Evolutionary conservation across 768 basidiomycete species (phyloP).

Genomic region (Phaffia australis): DNA sequence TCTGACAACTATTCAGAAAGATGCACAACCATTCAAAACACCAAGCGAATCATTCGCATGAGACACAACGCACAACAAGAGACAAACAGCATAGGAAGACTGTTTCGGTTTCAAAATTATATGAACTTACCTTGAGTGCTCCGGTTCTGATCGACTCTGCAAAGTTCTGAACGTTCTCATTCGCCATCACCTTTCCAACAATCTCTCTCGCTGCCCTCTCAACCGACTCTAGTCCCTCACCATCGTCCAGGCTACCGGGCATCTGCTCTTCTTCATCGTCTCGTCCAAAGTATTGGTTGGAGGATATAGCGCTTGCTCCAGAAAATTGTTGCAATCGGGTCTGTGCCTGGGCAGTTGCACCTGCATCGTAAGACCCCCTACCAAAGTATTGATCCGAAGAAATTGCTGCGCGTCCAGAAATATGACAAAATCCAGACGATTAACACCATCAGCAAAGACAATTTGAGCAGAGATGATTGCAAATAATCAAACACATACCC

Average conservation of each 20-base stretch:
- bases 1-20: constrained; percentile 43
- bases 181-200: constrained; percentile 59
- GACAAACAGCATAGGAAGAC: neutral
- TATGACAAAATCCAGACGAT: neutral
- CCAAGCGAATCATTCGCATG: constrained; percentile 5
- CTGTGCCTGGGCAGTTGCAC: constrained; percentile 61
- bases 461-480: neutral
- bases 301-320: constrained; percentile 86
- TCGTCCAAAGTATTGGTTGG: constrained; percentile 90
- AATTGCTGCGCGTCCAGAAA: constrained; percentile 47
- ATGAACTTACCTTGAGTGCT: constrained; percentile 60
- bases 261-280: constrained; percentile 54
- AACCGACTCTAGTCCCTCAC: constrained; percentile 49
- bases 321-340: constrained; percentile 70
- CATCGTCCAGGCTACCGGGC: constrained; percentile 45
- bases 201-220: constrained; percentile 65
- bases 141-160: constrained; percentile 67
- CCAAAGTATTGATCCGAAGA: constrained; percentile 98
- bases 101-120: neutral
- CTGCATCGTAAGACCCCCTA: constrained; percentile 72
- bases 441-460: neutral
- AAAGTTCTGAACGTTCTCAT: constrained; percentile 77
- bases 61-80: constrained; percentile 6
- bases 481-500: constrained; percentile 31
- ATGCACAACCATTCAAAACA: constrained; percentile 40